Conservation (phyloP, 768 basidiomycete species). For the Rhodotorula sphaerocarpa region DNA sequence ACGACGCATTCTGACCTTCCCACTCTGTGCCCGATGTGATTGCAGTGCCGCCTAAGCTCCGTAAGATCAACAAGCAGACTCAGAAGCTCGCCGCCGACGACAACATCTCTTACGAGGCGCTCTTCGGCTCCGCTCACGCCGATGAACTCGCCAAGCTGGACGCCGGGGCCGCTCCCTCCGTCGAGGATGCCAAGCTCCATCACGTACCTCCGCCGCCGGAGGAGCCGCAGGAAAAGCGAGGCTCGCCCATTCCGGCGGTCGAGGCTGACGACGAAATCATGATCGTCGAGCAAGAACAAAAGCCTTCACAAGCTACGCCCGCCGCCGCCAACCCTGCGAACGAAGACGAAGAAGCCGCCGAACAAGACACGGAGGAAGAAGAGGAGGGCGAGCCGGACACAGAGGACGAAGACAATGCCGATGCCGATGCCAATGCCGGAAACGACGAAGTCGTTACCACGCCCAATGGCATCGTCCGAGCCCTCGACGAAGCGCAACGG, state of each 20-base stretch:
- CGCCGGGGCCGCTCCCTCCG: slow-evolving; percentile 10
- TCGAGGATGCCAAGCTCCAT: slow-evolving; percentile 4
- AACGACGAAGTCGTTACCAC: slow-evolving; percentile 40
- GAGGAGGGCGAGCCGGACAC: slow-evolving; percentile 28
- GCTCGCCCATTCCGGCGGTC: background rate
- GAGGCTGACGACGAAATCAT: slow-evolving; percentile 38
- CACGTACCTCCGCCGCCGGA: background rate
- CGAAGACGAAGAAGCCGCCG: slow-evolving; percentile 9
- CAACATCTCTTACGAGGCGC: slow-evolving; percentile 1
- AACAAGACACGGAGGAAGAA: slow-evolving; percentile 42
- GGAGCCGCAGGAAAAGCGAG: too few species aligned
- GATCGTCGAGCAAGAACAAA: slow-evolving; percentile 48
- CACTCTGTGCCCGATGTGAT: too few species aligned
- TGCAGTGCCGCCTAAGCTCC: slow-evolving; percentile 41
- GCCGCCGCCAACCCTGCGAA: slow-evolving; percentile 41
- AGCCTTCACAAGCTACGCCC: background rate
- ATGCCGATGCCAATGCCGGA: slow-evolving; percentile 22
- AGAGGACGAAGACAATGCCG: slow-evolving; percentile 8
- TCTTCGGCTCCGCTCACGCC: slow-evolving; percentile 17
- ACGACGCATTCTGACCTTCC: background rate
- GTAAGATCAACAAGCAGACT: slow-evolving; percentile 26
- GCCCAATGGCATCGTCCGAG: slow-evolving; percentile 52
- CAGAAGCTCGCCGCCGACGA: slow-evolving; percentile 9
- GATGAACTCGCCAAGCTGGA: background rate
- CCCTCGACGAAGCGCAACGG: slow-evolving; percentile 56